These are phyloP conservation scores for Phalaenopsis equestris DNA, from an alignment of 106 monocot species.

Conservation along the genomic window DNA sequence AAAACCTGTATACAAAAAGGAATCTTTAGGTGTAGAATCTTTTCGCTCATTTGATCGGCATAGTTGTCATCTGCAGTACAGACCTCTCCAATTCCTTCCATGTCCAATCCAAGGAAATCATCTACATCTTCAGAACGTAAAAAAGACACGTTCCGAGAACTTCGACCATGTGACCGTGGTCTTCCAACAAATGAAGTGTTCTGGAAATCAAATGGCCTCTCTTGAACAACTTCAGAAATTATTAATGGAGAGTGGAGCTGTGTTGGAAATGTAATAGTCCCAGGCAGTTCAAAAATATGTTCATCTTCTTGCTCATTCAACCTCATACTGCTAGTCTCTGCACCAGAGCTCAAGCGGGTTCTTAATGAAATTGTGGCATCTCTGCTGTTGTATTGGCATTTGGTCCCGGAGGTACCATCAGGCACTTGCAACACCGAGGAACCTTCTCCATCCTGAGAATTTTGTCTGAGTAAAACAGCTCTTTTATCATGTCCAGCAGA, in stretches of 20 bases:
- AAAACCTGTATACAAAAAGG: constrained; percentile 26
- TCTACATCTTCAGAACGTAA: constrained; percentile 24
- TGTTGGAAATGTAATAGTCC: constrained; percentile 3
- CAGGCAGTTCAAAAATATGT: no score
- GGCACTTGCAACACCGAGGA: no score
- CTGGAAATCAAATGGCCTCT: constrained; percentile 6
- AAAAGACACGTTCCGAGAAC: constrained; percentile 12
- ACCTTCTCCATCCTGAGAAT: no score
- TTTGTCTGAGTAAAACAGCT: constrained; percentile 15
- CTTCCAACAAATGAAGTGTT: constrained; percentile 7
- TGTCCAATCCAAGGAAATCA: constrained; percentile 20
- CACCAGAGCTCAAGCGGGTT: no score
- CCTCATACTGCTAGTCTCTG: no score
- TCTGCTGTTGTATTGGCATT: no score
- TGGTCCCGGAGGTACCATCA: no score
- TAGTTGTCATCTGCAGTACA: neutral
- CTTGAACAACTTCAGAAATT: constrained; percentile 12
- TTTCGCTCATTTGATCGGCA: neutral
- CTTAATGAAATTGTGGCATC: no score
- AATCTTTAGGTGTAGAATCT: neutral
- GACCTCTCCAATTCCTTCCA: constrained; percentile 55
- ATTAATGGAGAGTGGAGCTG: constrained; percentile 11
- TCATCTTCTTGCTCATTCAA: no score
- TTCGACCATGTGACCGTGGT: constrained; percentile 14
- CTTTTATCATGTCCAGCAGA: constrained; percentile 14